phyloP scores from a whole-genome alignment of 75 land plant species.

The Chamaecyparis obtusa region DNA sequence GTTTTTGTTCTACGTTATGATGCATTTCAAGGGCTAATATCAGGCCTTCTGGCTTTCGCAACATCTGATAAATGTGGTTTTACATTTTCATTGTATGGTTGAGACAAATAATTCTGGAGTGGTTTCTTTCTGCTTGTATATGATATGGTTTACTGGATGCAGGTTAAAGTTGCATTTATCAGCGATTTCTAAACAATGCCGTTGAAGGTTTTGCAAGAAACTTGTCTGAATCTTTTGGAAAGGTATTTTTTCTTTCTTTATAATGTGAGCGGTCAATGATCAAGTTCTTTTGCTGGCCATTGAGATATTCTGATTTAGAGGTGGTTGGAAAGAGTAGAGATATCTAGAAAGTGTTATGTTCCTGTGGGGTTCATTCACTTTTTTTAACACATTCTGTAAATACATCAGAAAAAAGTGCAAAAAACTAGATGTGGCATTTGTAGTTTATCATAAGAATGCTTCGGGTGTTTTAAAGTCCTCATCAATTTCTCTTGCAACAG shows the following conservation, averaged over 20 bases:
- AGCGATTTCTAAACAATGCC: slow-evolving; percentile 23
- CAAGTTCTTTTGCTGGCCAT: background rate
- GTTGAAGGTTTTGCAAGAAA: slow-evolving; percentile 18
- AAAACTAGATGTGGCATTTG: background rate
- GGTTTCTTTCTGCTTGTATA: background rate
- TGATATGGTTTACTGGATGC: background rate
- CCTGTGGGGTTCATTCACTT: slow-evolving; percentile 49
- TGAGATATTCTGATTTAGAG: slow-evolving; percentile 4
- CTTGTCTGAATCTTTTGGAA: slow-evolving; percentile 35
- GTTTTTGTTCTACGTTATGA: slow-evolving; percentile 1
- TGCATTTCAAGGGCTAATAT: background rate
- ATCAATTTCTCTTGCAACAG: too few relatives aligned
- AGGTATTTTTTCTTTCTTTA: slow-evolving; percentile 17
- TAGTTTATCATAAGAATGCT: background rate
- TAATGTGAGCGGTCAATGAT: background rate
- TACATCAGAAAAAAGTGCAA: too few relatives aligned
- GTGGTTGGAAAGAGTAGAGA: slow-evolving; percentile 38
- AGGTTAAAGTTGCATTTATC: slow-evolving; percentile 40
- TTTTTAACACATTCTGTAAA: slow-evolving; percentile 24
- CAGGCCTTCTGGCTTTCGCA: background rate
- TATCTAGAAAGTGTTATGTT: slow-evolving; percentile 24
- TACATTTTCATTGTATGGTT: background rate
- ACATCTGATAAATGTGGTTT: background rate
- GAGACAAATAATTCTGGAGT: background rate
- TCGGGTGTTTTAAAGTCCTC: background rate